Conservation (phyloP, 495 filamentous ascomycete species). For the Aspergillus bertholletiae region DNA sequence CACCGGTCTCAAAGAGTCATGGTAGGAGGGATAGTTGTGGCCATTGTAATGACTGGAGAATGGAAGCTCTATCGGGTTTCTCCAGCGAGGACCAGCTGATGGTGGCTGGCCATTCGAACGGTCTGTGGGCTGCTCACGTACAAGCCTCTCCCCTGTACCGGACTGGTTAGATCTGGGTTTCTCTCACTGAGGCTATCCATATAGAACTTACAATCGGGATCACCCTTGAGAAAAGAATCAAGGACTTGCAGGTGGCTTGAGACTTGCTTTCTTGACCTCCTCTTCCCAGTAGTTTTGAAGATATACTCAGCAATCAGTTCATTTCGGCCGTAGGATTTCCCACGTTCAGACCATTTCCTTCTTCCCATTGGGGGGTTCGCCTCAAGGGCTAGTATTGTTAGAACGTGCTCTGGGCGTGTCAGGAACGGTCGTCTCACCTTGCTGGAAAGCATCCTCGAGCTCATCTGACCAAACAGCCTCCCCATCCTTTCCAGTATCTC, state of each 20-base stretch:
- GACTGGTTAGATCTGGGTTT: conserved; percentile 10
- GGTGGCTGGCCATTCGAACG: conserved; percentile 34
- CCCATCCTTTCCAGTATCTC: conserved; percentile 49
- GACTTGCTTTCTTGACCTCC: conserved; percentile 77
- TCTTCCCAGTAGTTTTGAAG: conserved; percentile 61
- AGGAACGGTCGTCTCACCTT: conserved; percentile 55
- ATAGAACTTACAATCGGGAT: conserved; percentile 47
- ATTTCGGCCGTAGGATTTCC: conserved; percentile 79
- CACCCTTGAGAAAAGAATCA: conserved; percentile 69
- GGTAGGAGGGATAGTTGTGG: conserved; percentile 26
- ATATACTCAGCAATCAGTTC: conserved; percentile 88
- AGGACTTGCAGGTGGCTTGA: conserved; percentile 98
- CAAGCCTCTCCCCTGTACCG: conserved; percentile 38
- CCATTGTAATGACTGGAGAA: conserved; percentile 32
- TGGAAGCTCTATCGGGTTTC: conserved; percentile 36
- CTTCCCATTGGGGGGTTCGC: conserved; percentile 79
- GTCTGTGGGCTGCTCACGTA: conserved; percentile 38
- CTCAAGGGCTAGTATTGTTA: conserved; percentile 61
- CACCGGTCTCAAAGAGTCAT: conserved; percentile 32
- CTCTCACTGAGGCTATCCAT: neutral
- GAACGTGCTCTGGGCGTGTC: neutral
- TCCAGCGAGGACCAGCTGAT: conserved; percentile 34
- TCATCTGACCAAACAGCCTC: conserved; percentile 75
- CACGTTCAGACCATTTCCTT: conserved; percentile 68
- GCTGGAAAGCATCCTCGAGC: conserved; percentile 83